phyloP scores from a whole-genome alignment of 129 eudicot genomes.

The Apium graveolens region DNA sequence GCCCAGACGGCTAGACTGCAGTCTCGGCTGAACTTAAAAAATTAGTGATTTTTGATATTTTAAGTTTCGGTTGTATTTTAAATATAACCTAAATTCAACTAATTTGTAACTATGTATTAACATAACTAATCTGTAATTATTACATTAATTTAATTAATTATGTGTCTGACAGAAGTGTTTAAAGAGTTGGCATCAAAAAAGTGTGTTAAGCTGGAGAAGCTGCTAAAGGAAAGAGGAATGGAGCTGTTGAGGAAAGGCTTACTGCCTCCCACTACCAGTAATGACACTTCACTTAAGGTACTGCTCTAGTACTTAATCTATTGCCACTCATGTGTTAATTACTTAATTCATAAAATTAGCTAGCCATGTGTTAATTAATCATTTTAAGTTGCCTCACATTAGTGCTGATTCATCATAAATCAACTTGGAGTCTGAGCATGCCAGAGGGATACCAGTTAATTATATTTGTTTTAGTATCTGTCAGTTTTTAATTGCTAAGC shows the following conservation, averaged over 20 bases:
- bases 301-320: not conserved
- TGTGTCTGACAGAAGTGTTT: slow-evolving; percentile 34
- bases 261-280: not conserved
- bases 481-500: slow-evolving; percentile 8
- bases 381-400: not conserved
- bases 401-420: not conserved
- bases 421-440: slow-evolving; percentile 8
- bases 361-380: slow-evolving; percentile 4
- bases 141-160: not conserved
- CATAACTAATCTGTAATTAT: not conserved
- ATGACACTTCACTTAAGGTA: slow-evolving; percentile 29
- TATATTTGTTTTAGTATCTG: not conserved
- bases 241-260: slow-evolving; percentile 19
- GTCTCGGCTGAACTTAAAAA: not conserved
- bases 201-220: slow-evolving; percentile 50
- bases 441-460: not conserved
- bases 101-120: no score
- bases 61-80: no score
- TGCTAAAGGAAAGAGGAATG: slow-evolving; percentile 46
- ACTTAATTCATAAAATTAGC: slow-evolving; percentile 1
- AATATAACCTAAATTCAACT: no score
- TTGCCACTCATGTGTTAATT: not conserved
- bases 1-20: not conserved
- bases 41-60: not conserved
- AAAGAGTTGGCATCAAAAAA: slow-evolving; percentile 60